phyloP scores from a whole-genome alignment of 139 green algal genomes.

The Chlamydomonas asymmetrica region DNA sequence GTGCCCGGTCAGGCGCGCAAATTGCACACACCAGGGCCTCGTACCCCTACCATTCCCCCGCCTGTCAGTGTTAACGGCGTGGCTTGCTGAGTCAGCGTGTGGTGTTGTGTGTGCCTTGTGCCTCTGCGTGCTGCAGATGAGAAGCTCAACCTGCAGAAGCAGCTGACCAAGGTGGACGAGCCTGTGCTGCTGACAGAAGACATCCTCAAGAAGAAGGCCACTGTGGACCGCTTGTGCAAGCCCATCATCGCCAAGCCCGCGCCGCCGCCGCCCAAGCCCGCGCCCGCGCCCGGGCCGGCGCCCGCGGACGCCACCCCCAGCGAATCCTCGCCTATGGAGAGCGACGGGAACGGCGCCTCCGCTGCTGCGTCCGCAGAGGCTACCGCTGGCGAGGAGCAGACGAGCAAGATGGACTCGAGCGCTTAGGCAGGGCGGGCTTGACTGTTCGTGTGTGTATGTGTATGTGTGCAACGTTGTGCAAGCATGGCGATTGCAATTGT shows the following conservation, averaged over 20 bases:
- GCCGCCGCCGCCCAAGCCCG: conserved; percentile 56
- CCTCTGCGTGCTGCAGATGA: conserved; percentile 43
- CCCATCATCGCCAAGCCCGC: conserved; percentile 89
- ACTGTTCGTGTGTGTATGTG: no score
- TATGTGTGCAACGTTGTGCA: no score
- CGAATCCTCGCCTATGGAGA: conserved; percentile 24
- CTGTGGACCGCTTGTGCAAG: conserved; percentile 69
- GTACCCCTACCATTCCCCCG: no score
- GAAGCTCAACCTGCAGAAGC: conserved; percentile 45
- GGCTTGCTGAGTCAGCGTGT: not conserved
- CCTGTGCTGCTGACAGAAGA: conserved; percentile 82
- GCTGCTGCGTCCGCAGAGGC: conserved; percentile 1
- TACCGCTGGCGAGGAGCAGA: no score
- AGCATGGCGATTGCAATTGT: no score
- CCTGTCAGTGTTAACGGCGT: no score
- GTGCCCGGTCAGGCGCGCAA: no score
- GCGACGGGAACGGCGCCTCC: not conserved
- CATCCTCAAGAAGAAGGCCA: conserved; percentile 84
- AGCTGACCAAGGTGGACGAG: conserved; percentile 59
- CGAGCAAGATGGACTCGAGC: no score
- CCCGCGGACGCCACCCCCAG: not conserved
- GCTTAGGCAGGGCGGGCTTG: no score
- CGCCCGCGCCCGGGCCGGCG: conserved; percentile 14
- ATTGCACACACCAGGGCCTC: no score
- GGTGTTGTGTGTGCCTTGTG: conserved; percentile 23